Percentiles rank a stretch among this genome's conserved stretches.
phyloP scores from a whole-genome alignment of 352 stramenopile species.

The Pythium brassicae region DNA sequence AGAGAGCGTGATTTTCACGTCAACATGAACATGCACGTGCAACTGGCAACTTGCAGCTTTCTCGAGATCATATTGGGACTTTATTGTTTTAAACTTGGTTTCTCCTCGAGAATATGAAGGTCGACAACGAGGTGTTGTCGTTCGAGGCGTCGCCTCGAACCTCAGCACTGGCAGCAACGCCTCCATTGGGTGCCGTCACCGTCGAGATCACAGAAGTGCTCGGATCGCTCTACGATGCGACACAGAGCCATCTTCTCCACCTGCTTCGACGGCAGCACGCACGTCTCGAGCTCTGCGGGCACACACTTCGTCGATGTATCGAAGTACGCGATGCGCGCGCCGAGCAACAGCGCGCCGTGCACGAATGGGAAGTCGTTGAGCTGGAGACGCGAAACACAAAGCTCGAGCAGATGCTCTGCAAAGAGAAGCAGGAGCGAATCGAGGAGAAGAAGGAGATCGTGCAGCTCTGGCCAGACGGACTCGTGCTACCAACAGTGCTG shows the following conservation, averaged over 20 bases:
- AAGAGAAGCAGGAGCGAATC: constrained; percentile 36
- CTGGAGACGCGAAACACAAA: constrained; percentile 16
- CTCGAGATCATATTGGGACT: too few species aligned
- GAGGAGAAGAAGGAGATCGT: constrained; percentile 68
- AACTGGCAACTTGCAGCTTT: too few species aligned
- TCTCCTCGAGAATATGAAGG: too few species aligned
- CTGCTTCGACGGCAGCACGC: constrained; percentile 7
- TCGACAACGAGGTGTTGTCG: too few species aligned
- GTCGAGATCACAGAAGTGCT: constrained; percentile 19
- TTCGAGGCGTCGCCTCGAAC: too few species aligned
- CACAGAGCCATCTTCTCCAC: constrained; percentile 12
- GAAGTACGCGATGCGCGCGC: not conserved
- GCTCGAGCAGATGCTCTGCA: constrained; percentile 19
- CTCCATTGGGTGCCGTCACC: not conserved
- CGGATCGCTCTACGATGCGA: constrained; percentile 11
- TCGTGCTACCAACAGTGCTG: constrained; percentile 58
- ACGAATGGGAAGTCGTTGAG: not conserved
- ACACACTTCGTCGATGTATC: constrained; percentile 1
- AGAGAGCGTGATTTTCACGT: too few species aligned
- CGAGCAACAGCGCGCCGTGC: not conserved
- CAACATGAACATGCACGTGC: too few species aligned
- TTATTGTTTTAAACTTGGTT: too few species aligned
- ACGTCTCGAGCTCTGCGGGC: constrained; percentile 6
- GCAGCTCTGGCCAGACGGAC: constrained; percentile 51
- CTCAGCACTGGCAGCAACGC: too few species aligned